A percentile compares a stretch with the other conserved stretches of the same genome.
These are phyloP conservation scores for Clarireedia monteithiana DNA, from an alignment of 2,329 filamentous ascomycete genomes.

Conservation along the genomic window DNA sequence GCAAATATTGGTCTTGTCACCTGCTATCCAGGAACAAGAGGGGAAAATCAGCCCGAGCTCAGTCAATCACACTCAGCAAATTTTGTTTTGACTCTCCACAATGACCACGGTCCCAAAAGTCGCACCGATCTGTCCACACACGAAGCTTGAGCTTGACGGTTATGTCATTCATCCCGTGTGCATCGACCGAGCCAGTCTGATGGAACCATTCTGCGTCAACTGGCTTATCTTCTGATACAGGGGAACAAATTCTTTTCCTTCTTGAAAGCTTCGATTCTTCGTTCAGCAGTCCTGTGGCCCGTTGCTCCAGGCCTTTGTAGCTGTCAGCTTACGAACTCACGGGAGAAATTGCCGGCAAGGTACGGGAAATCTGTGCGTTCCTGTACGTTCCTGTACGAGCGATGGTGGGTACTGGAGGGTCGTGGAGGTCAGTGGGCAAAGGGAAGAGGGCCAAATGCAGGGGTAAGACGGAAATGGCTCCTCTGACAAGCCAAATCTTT, in stretches of 20 bases:
- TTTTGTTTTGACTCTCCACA: too few relatives aligned
- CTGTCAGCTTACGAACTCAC: not conserved
- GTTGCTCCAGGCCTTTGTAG: not conserved
- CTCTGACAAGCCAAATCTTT: not conserved
- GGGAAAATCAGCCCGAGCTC: too few relatives aligned
- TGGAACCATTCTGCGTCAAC: conserved; percentile 7
- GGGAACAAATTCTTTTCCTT: not conserved
- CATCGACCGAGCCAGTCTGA: not conserved
- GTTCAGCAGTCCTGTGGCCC: not conserved
- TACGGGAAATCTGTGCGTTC: not conserved
- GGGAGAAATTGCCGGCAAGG: conserved; percentile 4
- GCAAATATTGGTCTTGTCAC: too few relatives aligned
- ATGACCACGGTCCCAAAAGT: too few relatives aligned
- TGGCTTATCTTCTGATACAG: conserved; percentile 1
- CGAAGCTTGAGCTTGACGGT: too few relatives aligned
- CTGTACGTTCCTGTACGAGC: not conserved
- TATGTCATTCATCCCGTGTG: too few relatives aligned
- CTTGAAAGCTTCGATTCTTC: not conserved
- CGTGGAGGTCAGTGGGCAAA: not conserved
- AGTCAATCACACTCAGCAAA: too few relatives aligned
- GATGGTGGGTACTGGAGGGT: not conserved
- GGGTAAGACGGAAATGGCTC: conserved; percentile 2
- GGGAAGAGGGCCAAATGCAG: conserved; percentile 1
- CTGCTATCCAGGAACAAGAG: too few relatives aligned
- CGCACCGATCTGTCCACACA: too few relatives aligned